These are phyloP conservation scores for Pleurotus sapidus DNA, from an alignment of 768 basidiomycete species.

Conservation along the genomic window DNA sequence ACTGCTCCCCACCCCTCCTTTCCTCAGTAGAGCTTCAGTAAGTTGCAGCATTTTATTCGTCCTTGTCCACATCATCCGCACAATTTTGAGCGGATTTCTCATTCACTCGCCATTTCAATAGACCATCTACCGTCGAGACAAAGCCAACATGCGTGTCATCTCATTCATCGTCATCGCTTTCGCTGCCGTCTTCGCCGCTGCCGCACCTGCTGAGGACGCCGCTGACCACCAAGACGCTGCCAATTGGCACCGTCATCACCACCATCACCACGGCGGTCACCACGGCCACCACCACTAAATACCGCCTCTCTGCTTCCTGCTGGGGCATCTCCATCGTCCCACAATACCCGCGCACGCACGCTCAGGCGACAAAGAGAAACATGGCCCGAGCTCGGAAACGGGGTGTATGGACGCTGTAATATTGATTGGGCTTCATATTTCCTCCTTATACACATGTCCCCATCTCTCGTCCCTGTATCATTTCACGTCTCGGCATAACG, in stretches of 20 bases:
- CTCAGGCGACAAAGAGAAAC: no score
- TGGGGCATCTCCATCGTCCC: conserved; percentile 37
- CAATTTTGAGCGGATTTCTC: neutral
- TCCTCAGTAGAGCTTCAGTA: neutral
- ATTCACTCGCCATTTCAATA: no score
- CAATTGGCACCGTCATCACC: neutral
- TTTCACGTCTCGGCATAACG: no score
- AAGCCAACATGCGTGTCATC: neutral
- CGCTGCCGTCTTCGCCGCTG: neutral
- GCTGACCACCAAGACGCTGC: neutral
- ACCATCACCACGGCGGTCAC: neutral
- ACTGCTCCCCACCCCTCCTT: neutral
- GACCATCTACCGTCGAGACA: neutral
- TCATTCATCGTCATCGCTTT: neutral
- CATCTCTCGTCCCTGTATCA: no score
- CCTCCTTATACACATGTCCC: no score
- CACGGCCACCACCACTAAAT: neutral
- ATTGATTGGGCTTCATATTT: no score
- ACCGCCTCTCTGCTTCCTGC: conserved; percentile 27
- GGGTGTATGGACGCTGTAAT: no score
- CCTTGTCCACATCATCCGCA: neutral
- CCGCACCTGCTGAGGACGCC: neutral
- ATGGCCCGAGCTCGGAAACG: no score
- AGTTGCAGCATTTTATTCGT: neutral
- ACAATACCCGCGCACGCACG: no score